A percentile compares a stretch with the other conserved stretches of the same genome.
These are phyloP conservation scores for Hypoxylon crocopeplum DNA, from an alignment of 495 filamentous ascomycete species.

Conservation along the genomic window DNA sequence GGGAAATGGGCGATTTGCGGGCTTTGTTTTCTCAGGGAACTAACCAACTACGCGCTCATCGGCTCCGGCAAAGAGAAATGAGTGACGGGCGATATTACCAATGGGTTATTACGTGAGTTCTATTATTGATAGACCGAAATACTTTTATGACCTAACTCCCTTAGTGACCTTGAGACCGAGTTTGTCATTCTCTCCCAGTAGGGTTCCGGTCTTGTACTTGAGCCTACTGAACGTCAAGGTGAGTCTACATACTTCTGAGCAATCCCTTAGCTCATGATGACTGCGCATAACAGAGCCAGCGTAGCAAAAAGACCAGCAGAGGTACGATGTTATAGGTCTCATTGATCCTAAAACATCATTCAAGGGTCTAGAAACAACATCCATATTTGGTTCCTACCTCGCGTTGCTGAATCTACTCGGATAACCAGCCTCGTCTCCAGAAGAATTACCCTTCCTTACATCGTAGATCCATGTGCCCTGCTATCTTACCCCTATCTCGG, in stretches of 20 bases:
- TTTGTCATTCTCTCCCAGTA: constrained; percentile 5
- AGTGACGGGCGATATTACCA: constrained; percentile 7
- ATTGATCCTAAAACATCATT: not conserved
- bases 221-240: constrained; percentile 13
- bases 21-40: constrained; percentile 3
- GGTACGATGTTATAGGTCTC: not conserved
- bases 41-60: constrained; percentile 1
- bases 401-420: not conserved
- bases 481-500: not conserved
- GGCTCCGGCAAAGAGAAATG: not conserved
- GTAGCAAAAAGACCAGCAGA: constrained; percentile 5
- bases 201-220: not conserved
- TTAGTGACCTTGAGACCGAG: constrained; percentile 37
- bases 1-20: not conserved
- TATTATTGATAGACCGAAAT: constrained; percentile 42
- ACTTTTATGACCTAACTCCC: constrained; percentile 43
- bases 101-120: constrained; percentile 41
- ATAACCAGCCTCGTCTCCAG: not conserved
- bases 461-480: constrained; percentile 17
- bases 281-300: constrained; percentile 14
- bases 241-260: constrained; percentile 16
- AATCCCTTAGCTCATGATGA: constrained; percentile 20
- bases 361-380: not conserved
- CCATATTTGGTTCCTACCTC: no score
- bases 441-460: not conserved